phyloP scores from a whole-genome alignment of 768 basidiomycete genomes.

The Hypsizygus marmoreus region DNA sequence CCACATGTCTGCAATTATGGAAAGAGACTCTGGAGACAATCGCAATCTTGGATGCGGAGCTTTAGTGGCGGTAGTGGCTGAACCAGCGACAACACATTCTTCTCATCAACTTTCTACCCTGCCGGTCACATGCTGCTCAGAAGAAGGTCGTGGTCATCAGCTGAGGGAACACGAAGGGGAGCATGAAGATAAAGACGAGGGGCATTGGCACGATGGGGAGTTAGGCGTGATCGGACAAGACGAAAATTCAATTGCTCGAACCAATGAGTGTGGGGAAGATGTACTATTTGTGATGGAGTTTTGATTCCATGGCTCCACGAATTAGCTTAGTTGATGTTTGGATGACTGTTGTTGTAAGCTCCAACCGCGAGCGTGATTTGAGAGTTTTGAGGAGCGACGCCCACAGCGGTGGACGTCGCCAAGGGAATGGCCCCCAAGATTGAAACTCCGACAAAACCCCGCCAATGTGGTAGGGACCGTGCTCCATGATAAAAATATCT shows the following conservation, averaged over 20 bases:
- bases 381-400: too few relatives aligned
- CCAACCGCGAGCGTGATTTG: too few relatives aligned
- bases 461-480: constrained; percentile 22
- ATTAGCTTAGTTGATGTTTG: too few relatives aligned
- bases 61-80: constrained; percentile 15
- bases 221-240: background rate
- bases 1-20: constrained; percentile 2
- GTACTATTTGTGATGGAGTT: constrained; percentile 12
- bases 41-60: constrained; percentile 14
- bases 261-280: constrained; percentile 8
- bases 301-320: constrained; percentile 5
- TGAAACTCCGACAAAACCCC: constrained; percentile 31
- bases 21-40: constrained; percentile 6
- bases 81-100: constrained; percentile 2
- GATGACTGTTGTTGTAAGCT: too few relatives aligned
- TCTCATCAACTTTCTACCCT: constrained; percentile 16
- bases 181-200: constrained; percentile 16
- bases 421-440: constrained; percentile 17
- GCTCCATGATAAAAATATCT: constrained; percentile 17
- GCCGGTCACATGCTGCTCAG: constrained; percentile 18
- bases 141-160: constrained; percentile 11
- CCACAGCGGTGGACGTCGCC: too few relatives aligned
- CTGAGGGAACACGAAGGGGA: constrained; percentile 9
- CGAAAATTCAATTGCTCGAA: background rate
- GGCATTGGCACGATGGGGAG: constrained; percentile 10